Percentiles rank a stretch among this genome's conserved stretches.
phyloP scores from a whole-genome alignment of 2,329 filamentous ascomycete genomes.

The Cadophora gregata region DNA sequence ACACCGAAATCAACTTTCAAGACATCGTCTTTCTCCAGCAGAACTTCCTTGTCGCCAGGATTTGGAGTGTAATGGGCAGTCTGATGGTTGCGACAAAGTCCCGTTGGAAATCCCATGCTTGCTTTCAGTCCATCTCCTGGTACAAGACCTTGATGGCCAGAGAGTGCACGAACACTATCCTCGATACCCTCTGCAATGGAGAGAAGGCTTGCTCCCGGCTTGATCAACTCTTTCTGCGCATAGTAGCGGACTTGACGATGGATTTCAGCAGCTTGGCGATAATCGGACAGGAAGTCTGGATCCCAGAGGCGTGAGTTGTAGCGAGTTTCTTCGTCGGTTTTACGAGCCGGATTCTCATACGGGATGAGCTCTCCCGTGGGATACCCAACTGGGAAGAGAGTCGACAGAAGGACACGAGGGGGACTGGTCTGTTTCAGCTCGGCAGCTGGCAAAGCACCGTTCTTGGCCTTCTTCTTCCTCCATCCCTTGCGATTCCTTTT shows the following conservation, averaged over 20 bases:
- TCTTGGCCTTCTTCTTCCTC: constrained; percentile 73
- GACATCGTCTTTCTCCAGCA: constrained; percentile 75
- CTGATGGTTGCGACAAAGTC: constrained; percentile 58
- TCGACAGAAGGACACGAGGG: constrained; percentile 73
- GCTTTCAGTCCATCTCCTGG: constrained; percentile 56
- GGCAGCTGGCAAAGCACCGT: constrained; percentile 32
- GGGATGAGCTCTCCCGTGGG: constrained; percentile 78
- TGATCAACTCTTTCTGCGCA: constrained; percentile 52
- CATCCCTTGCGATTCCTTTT: constrained; percentile 86
- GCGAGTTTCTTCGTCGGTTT: constrained; percentile 81
- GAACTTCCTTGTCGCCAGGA: constrained; percentile 67
- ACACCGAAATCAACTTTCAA: constrained; percentile 86
- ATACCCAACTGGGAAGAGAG: constrained; percentile 74
- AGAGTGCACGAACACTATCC: constrained; percentile 57
- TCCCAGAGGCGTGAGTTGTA: constrained; percentile 79
- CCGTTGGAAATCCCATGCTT: constrained; percentile 62
- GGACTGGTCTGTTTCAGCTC: constrained; percentile 71
- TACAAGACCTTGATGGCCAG: constrained; percentile 57
- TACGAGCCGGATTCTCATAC: constrained; percentile 80
- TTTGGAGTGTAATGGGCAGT: constrained; percentile 64
- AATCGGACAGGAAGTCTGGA: constrained; percentile 56
- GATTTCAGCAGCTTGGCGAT: constrained; percentile 61
- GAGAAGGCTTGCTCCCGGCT: constrained; percentile 55
- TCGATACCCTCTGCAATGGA: constrained; percentile 60
- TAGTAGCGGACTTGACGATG: constrained; percentile 61